Base-by-base conservation (phyloP, 116 monocot genomes). In the Zostera marina region DNA sequence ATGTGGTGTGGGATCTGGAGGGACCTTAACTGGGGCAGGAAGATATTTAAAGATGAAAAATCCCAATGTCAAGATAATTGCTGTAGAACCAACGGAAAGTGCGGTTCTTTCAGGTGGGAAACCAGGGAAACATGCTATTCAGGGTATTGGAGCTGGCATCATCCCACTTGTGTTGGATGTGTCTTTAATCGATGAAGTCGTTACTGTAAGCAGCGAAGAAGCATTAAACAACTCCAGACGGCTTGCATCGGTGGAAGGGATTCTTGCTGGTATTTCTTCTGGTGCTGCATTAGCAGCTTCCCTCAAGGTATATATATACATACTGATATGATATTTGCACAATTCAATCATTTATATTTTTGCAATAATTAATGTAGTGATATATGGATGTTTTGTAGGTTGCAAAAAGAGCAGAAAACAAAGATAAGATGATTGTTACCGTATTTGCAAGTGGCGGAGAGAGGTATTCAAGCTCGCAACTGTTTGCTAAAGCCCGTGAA, bases 61-160 rank as follows among this genome's bases (percentile, higher is more conserved):
- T 47, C 80, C 79, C 25, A 63, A 20, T 56, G 1, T 96, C 38
- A 88, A 89, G 63, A 43, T 85, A 24, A 76, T 96, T 48, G 82
- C 76, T 62, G 89, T 96, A 43, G 96, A 96, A 62, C 96, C 89
- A 41, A 56, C 75, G 24, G 96, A 96, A 62, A 89, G 89, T 70
- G 65, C 96, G 7, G 80, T 85, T n/a, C 66, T 96, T 74, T 96
- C 89, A 78, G 96, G 93, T 44, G 79, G 87, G 8, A 24, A 73
- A 24, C 70, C 78, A 15, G 93, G 84, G 14, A n/a, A 26, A 8
- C 93, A 93, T 63, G 61, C 67, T 19, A 93, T 93, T 19, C 88
- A 87, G 46, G 93, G 93, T 0, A 65, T 93, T 14, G 93, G 87
- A 1, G 65, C 79, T 48, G 78, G 81, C 15, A 59, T 93, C 39